Conservation (phyloP, 1,139 yeast genomes). For the Kodamaea arcana region DNA sequence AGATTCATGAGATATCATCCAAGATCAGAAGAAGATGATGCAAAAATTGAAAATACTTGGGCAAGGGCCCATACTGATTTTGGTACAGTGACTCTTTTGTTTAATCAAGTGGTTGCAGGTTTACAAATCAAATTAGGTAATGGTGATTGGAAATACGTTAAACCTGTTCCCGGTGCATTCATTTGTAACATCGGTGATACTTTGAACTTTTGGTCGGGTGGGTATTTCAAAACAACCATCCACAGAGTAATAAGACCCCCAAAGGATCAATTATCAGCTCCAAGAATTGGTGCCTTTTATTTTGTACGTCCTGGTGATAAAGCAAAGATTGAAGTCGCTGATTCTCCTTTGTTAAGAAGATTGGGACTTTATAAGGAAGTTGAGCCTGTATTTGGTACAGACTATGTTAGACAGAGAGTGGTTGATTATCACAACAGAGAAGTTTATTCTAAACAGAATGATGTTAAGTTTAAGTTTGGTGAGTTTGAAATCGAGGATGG, state of each 20-base stretch:
- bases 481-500: conserved; percentile 27
- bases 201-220: conserved; percentile 29
- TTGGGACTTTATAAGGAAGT: conserved; percentile 23
- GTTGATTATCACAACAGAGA: conserved; percentile 23
- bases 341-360: conserved; percentile 27
- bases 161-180: conserved; percentile 25
- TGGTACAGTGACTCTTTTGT: conserved; percentile 26
- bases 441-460: conserved; percentile 20
- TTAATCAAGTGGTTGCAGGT: conserved; percentile 28
- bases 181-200: conserved; percentile 33
- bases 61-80: conserved; percentile 31
- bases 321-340: conserved; percentile 23
- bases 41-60: conserved; percentile 26
- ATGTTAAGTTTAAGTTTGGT: conserved; percentile 24
- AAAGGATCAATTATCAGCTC: conserved; percentile 24
- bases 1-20: conserved; percentile 31
- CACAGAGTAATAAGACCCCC: conserved; percentile 32
- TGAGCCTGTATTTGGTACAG: conserved; percentile 24
- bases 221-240: conserved; percentile 29
- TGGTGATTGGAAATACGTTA: conserved; percentile 28
- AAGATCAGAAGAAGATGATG: conserved; percentile 22
- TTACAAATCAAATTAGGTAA: conserved; percentile 22
- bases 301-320: conserved; percentile 33
- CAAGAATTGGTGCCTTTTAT: conserved; percentile 30
- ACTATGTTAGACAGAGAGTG: conserved; percentile 27